Percentiles rank a stretch among this genome's conserved stretches.
phyloP scores from a whole-genome alignment of 768 basidiomycete species.

The Tricholoma terreum region DNA sequence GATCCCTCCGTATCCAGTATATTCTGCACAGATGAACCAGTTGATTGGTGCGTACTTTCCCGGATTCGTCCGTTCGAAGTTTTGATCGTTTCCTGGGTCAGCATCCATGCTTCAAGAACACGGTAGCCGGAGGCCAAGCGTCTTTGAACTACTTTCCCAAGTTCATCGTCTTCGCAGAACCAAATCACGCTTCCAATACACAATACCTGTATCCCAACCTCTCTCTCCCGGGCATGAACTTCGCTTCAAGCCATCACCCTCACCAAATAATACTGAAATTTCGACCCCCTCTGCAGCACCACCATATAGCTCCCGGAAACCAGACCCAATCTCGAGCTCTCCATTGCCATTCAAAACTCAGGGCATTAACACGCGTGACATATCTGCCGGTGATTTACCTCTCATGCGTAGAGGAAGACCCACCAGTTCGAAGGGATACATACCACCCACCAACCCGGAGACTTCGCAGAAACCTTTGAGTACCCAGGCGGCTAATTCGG shows the following conservation, averaged over 20 bases:
- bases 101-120: constrained; percentile 93
- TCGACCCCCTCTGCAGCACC: constrained; percentile 24
- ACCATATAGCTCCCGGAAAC: neutral
- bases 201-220: constrained; percentile 46
- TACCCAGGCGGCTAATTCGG: neutral
- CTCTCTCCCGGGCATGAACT: constrained; percentile 38
- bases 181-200: constrained; percentile 74
- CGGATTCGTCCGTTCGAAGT: constrained; percentile 1
- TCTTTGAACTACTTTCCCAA: constrained; percentile 80
- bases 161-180: constrained; percentile 89
- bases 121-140: constrained; percentile 78
- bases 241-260: constrained; percentile 23
- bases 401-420: constrained; percentile 77
- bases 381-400: constrained; percentile 74
- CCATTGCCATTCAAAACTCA: constrained; percentile 37
- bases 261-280: constrained; percentile 27
- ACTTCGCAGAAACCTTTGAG: constrained; percentile 32
- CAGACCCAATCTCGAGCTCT: constrained; percentile 18
- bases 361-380: constrained; percentile 70
- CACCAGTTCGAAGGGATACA: constrained; percentile 27
- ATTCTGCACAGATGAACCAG: constrained; percentile 78
- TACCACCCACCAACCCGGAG: constrained; percentile 29
- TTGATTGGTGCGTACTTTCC: constrained; percentile 64
- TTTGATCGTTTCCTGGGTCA: constrained; percentile 29
- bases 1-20: constrained; percentile 84